Evolutionary conservation across 768 basidiomycete species (phyloP).

Genomic region (Suillus luteus): DNA sequence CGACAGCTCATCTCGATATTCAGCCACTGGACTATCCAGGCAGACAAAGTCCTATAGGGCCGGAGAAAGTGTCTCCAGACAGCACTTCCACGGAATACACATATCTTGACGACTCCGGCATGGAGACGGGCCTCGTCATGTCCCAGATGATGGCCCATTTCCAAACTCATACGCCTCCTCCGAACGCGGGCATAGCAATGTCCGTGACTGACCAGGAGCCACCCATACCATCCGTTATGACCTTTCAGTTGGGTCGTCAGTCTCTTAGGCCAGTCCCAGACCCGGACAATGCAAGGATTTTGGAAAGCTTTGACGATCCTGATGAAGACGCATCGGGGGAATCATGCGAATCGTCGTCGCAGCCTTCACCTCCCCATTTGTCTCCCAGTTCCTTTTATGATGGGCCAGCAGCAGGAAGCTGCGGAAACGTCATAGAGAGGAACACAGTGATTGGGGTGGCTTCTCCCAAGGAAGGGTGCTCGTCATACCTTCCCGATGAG

Average conservation of each 20-base stretch:
- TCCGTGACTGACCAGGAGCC: neutral
- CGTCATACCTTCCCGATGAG: slow-evolving; percentile 1
- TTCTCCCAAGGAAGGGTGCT: neutral
- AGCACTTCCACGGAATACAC: slow-evolving; percentile 33
- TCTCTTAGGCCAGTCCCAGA: slow-evolving; percentile 28
- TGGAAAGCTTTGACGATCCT: slow-evolving; percentile 22
- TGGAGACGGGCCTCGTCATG: slow-evolving; percentile 28
- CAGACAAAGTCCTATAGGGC: slow-evolving; percentile 19
- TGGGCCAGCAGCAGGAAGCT: slow-evolving; percentile 23
- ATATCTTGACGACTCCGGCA: slow-evolving; percentile 32
- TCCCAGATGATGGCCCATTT: slow-evolving; percentile 36
- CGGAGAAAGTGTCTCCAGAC: slow-evolving; percentile 26
- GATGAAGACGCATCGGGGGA: slow-evolving; percentile 20
- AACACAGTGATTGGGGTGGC: neutral
- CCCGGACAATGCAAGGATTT: slow-evolving; percentile 27
- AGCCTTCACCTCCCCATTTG: slow-evolving; percentile 5
- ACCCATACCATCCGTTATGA: slow-evolving; percentile 28
- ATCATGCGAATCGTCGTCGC: slow-evolving; percentile 12
- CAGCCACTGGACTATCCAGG: slow-evolving; percentile 17
- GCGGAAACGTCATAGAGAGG: slow-evolving; percentile 19
- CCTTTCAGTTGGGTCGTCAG: slow-evolving; percentile 31
- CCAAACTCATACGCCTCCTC: slow-evolving; percentile 24
- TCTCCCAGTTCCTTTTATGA: slow-evolving; percentile 13
- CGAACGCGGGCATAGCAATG: neutral
- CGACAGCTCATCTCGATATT: slow-evolving; percentile 12